Conservation (phyloP, 2,329 filamentous ascomycete species). For the Sphaerulina musiva region DNA sequence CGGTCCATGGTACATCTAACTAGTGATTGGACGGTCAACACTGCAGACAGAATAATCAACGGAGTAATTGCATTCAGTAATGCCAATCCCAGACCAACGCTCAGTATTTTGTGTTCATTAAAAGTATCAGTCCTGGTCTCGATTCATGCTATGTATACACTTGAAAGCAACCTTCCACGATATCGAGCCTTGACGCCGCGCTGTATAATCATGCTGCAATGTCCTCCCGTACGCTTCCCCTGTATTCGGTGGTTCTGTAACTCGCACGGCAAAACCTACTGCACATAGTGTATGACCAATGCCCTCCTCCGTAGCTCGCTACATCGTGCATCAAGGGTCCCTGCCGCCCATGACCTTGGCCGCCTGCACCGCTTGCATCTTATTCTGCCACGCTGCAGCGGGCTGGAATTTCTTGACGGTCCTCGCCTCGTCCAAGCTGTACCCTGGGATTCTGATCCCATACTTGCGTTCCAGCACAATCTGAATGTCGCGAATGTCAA, state of each 20-base stretch:
- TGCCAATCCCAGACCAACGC: too few relatives aligned
- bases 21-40: too few relatives aligned
- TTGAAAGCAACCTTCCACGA: background rate
- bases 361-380: constrained; percentile 94
- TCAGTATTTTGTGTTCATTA: too few relatives aligned
- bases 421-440: constrained; percentile 86
- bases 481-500: constrained; percentile 68
- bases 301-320: background rate
- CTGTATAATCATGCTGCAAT: constrained; percentile 2
- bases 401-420: constrained; percentile 92
- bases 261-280: background rate
- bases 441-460: constrained; percentile 78
- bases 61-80: too few relatives aligned
- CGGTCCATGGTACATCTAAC: too few relatives aligned
- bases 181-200: constrained; percentile 4
- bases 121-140: background rate
- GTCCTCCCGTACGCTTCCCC: background rate
- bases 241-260: background rate
- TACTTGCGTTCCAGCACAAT: constrained; percentile 56
- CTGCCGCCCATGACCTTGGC: constrained; percentile 62
- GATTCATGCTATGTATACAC: background rate
- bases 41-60: too few relatives aligned
- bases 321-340: constrained; percentile 12
- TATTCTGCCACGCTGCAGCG: constrained; percentile 80
- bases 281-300: background rate